phyloP scores from a whole-genome alignment of 2,329 filamentous ascomycete species.

The Calonectria pseudoturangicola region DNA sequence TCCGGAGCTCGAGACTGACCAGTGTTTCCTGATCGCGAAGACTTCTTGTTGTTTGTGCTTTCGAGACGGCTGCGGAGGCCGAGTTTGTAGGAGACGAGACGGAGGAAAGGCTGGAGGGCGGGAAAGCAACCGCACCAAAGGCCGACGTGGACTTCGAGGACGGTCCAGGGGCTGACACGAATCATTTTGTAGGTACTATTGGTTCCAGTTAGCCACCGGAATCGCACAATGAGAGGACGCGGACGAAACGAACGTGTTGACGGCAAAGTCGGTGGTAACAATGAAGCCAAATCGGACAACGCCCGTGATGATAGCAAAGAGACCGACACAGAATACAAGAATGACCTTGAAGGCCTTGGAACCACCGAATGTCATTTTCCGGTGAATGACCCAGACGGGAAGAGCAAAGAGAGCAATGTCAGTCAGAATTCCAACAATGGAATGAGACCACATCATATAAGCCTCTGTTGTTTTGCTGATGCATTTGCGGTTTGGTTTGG shows the following conservation, averaged over 20 bases:
- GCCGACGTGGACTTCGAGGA: conserved; percentile 63
- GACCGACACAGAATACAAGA: conserved; percentile 61
- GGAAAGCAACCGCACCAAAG: conserved; percentile 65
- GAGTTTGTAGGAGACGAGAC: conserved; percentile 51
- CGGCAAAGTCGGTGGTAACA: conserved; percentile 53
- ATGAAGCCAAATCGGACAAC: conserved; percentile 61
- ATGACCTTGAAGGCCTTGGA: conserved; percentile 60
- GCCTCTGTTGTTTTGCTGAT: conserved; percentile 43
- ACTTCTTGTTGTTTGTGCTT: conserved; percentile 46
- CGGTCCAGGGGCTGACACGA: conserved; percentile 60
- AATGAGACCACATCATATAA: conserved; percentile 60
- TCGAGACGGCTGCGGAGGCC: conserved; percentile 40
- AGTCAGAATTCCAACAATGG: conserved; percentile 57
- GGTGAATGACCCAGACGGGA: conserved; percentile 61
- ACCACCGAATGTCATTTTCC: conserved; percentile 59
- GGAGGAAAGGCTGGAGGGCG: conserved; percentile 61
- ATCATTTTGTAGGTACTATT: conserved; percentile 61
- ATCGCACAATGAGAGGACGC: not conserved
- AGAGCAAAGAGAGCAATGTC: conserved; percentile 59
- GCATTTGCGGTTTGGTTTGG: conserved; percentile 42
- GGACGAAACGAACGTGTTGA: conserved; percentile 56
- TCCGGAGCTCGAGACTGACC: conserved; percentile 33
- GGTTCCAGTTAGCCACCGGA: not conserved
- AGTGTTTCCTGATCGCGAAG: conserved; percentile 44
- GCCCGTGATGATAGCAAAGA: conserved; percentile 60